These are phyloP conservation scores for Peribolospora kevripleyi DNA, from an alignment of 768 basidiomycete genomes.

Conservation along the genomic window DNA sequence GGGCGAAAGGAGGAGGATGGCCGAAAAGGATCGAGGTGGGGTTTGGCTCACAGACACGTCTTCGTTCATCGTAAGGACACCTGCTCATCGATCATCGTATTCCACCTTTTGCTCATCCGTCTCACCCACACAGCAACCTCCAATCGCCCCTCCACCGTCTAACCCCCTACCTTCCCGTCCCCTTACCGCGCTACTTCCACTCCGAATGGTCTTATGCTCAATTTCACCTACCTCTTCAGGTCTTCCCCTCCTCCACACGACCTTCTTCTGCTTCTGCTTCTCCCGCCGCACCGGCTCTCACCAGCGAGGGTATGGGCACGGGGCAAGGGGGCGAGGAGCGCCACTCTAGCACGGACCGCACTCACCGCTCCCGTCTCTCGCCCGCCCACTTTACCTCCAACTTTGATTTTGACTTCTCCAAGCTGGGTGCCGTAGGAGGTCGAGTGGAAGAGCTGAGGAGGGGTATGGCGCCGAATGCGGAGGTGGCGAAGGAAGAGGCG, in stretches of 20 bases:
- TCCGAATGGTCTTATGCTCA: conserved; percentile 95
- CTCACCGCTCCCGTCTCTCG: no score
- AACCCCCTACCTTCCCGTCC: conserved; percentile 41
- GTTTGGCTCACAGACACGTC: conserved; percentile 19
- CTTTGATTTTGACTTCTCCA: no score
- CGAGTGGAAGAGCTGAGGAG: no score
- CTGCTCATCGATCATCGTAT: conserved; percentile 1
- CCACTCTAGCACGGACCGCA: no score
- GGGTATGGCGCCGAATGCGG: no score
- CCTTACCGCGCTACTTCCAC: conserved; percentile 63
- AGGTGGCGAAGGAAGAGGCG: conserved; percentile 33
- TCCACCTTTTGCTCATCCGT: background rate
- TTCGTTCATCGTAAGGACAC: background rate
- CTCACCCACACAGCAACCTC: conserved; percentile 35
- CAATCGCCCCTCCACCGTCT: conserved; percentile 61
- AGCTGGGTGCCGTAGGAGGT: no score
- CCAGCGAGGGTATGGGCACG: conserved; percentile 25
- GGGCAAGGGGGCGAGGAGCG: conserved; percentile 24
- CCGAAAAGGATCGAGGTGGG: conserved; percentile 1
- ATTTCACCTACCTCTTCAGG: conserved; percentile 65
- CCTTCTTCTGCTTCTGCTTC: conserved; percentile 28
- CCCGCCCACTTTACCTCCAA: no score
- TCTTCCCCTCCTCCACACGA: conserved; percentile 31
- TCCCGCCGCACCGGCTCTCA: conserved; percentile 34
- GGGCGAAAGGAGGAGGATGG: background rate